Percentiles rank a stretch among this genome's conserved stretches.
Conservation (phyloP, 352 stramenopile species). For the Phytopythium chamaehyphon region DNA sequence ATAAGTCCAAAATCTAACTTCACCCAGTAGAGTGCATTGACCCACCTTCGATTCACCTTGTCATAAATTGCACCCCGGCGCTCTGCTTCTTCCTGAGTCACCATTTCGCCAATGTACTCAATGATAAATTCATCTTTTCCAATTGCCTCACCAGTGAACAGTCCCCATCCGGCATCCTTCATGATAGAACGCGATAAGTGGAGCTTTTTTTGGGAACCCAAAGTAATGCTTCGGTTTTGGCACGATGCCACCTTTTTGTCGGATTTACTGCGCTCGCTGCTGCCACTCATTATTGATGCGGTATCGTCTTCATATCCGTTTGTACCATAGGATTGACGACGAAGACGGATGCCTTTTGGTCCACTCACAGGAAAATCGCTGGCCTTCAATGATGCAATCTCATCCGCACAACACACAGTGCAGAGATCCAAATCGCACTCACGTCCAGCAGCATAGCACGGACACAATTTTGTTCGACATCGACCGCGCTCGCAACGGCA, state of each 20-base stretch:
- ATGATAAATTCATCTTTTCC: constrained; percentile 93
- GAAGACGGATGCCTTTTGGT: not conserved
- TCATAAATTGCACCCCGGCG: constrained; percentile 86
- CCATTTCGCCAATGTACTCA: constrained; percentile 94
- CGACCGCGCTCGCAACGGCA: constrained; percentile 83
- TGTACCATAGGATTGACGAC: no score
- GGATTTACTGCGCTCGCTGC: constrained; percentile 8
- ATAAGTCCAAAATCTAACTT: constrained; percentile 1
- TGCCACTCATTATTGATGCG: not conserved
- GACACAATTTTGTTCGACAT: constrained; percentile 85
- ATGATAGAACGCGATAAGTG: constrained; percentile 82
- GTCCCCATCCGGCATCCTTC: constrained; percentile 83
- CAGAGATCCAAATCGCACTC: constrained; percentile 95
- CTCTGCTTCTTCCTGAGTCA: constrained; percentile 90
- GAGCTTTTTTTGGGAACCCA: constrained; percentile 53
- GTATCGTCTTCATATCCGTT: not conserved
- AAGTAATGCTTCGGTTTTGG: constrained; percentile 60
- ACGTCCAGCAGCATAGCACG: constrained; percentile 86
- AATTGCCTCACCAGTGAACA: constrained; percentile 87
- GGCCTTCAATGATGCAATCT: constrained; percentile 23
- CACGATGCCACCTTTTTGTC: constrained; percentile 35
- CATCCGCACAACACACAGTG: constrained; percentile 60
- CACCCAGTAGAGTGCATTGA: constrained; percentile 2
- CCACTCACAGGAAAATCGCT: not conserved
- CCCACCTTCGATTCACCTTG: constrained; percentile 73